phyloP scores from a whole-genome alignment of 2,329 filamentous ascomycete species.

The Apiospora aurea region DNA sequence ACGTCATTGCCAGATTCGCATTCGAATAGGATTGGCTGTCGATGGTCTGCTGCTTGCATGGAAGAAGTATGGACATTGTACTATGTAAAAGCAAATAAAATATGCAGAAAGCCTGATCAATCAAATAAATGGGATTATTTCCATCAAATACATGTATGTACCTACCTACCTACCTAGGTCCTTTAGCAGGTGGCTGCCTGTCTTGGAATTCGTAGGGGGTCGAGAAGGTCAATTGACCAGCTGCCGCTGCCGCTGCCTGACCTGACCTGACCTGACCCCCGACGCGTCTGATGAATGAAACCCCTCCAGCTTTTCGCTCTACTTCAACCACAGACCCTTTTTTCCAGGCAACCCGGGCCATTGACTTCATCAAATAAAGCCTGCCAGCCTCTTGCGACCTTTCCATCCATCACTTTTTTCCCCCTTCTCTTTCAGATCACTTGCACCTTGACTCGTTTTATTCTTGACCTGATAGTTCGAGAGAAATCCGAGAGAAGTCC shows the following conservation, averaged over 20 bases:
- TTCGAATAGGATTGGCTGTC: no score
- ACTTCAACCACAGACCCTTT: slow-evolving; percentile 14
- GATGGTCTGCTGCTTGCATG: not conserved
- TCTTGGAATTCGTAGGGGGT: not conserved
- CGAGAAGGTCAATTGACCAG: not conserved
- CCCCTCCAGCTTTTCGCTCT: not conserved
- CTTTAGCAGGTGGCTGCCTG: not conserved
- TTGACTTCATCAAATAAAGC: slow-evolving; percentile 8
- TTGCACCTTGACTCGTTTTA: not conserved
- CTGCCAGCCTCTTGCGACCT: not conserved
- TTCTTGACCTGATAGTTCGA: not conserved
- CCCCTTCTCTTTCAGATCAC: not conserved
- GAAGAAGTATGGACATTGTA: not conserved
- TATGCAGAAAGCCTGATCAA: not conserved
- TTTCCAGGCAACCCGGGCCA: not conserved
- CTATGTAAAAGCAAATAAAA: no score
- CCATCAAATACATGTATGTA: not conserved
- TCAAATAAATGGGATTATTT: not conserved
- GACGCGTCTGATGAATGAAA: slow-evolving; percentile 17
- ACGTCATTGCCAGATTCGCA: not conserved
- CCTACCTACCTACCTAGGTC: no score
- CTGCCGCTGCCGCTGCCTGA: not conserved
- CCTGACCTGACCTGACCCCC: no score
- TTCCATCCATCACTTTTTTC: not conserved
- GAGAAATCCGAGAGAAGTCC: not conserved